Evolutionary conservation across 139 green algal genomes (phyloP).

Genomic region (Dunaliella primolecta): DNA sequence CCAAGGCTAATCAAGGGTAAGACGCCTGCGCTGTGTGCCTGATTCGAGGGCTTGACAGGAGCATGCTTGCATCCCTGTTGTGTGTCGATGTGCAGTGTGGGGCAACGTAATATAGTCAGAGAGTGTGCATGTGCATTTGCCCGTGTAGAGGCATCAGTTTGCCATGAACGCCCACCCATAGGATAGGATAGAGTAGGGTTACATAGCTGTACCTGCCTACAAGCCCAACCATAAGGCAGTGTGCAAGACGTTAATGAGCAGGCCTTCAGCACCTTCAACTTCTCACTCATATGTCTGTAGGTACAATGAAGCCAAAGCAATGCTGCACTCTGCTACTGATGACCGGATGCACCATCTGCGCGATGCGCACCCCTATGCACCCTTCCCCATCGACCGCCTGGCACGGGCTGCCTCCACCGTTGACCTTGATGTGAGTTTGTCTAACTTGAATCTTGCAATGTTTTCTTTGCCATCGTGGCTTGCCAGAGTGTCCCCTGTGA

Average conservation of each 20-base stretch:
- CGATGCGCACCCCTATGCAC: neutral
- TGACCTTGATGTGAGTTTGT: neutral
- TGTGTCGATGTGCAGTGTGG: too few species aligned
- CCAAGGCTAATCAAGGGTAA: neutral
- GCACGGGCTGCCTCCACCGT: neutral
- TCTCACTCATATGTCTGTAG: neutral
- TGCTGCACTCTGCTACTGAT: neutral
- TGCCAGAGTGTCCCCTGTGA: too few species aligned
- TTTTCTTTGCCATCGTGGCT: too few species aligned
- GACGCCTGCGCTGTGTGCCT: neutral
- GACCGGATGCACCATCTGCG: neutral
- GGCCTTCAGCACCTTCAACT: neutral
- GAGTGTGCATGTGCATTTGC: neutral
- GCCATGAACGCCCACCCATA: neutral
- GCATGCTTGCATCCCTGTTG: too few species aligned
- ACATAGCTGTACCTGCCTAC: too few species aligned
- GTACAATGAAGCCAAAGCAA: neutral
- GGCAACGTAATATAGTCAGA: too few species aligned
- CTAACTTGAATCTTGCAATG: neutral
- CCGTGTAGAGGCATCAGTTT: neutral
- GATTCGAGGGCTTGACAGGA: neutral
- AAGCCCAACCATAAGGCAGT: too few species aligned
- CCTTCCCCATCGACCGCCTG: constrained; percentile 6
- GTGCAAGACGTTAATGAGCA: too few species aligned
- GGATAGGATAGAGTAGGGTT: too few species aligned